These are phyloP conservation scores for Fusarium sambucinum DNA, from an alignment of 2,329 filamentous ascomycete species.

Conservation along the genomic window DNA sequence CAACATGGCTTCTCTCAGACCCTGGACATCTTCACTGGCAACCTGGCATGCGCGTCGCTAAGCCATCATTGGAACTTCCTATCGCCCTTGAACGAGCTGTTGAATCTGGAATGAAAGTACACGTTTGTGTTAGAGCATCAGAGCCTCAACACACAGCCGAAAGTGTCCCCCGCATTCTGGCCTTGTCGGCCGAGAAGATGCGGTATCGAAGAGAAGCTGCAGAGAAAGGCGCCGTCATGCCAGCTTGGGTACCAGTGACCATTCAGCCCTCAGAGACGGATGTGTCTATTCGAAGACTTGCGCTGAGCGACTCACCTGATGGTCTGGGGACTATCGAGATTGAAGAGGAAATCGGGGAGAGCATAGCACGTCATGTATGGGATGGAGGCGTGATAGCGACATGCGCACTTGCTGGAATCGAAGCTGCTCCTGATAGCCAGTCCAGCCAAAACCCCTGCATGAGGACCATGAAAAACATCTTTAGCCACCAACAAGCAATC, in stretches of 20 bases:
- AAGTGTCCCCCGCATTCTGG: slow-evolving; percentile 46
- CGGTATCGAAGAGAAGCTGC: slow-evolving; percentile 35
- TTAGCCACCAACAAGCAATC: slow-evolving; percentile 48
- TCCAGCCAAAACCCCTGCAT: slow-evolving; percentile 49
- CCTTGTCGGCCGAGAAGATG: slow-evolving; percentile 35
- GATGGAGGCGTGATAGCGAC: slow-evolving; percentile 65
- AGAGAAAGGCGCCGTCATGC: slow-evolving; percentile 57
- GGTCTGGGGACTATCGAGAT: slow-evolving; percentile 55
- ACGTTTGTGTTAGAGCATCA: slow-evolving; percentile 48
- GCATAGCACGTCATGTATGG: slow-evolving; percentile 71
- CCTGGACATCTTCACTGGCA: slow-evolving; percentile 49
- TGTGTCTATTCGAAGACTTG: slow-evolving; percentile 49
- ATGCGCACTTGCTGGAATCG: slow-evolving; percentile 50
- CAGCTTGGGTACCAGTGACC: slow-evolving; percentile 56
- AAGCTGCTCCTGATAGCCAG: slow-evolving; percentile 45
- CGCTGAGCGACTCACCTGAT: slow-evolving; percentile 42
- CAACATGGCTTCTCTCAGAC: slow-evolving; percentile 44
- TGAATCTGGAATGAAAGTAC: slow-evolving; percentile 43
- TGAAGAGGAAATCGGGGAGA: slow-evolving; percentile 70
- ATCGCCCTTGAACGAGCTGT: slow-evolving; percentile 45
- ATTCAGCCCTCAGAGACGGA: slow-evolving; percentile 40
- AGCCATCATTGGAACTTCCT: slow-evolving; percentile 51
- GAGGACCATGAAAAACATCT: slow-evolving; percentile 48
- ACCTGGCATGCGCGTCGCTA: slow-evolving; percentile 57
- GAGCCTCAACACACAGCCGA: slow-evolving; percentile 46